A percentile compares a stretch with the other conserved stretches of the same genome.
Evolutionary conservation across 805 yeast species (phyloP).

Genomic region (Kuraishia borneana): DNA sequence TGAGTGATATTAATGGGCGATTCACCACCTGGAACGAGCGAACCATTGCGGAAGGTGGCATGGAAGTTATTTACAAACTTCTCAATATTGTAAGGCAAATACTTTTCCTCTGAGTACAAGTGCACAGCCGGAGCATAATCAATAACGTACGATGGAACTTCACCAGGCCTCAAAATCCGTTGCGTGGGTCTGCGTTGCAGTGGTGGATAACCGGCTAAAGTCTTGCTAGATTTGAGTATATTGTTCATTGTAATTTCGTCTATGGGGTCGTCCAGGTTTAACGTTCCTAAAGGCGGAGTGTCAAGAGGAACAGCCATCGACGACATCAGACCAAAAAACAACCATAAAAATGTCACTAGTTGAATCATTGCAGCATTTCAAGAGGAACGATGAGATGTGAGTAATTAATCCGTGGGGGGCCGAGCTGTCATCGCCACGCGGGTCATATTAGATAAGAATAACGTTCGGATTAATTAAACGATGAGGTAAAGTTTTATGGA

Average conservation of each 20-base stretch:
- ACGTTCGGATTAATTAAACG: no score
- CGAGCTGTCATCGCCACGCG: no score
- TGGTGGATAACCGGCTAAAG: conserved; percentile 23
- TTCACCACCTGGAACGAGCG: conserved; percentile 19
- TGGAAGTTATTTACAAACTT: conserved; percentile 60
- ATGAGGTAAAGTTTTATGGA: no score
- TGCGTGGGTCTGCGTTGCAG: conserved; percentile 23
- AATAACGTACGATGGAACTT: conserved; percentile 51
- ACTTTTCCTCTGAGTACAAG: conserved; percentile 79
- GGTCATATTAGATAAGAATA: no score
- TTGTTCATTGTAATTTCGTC: conserved; percentile 3
- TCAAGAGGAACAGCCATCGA: no score
- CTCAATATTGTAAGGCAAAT: conserved; percentile 72
- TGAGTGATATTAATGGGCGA: conserved; percentile 17
- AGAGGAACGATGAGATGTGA: no score
- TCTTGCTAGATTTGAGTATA: conserved; percentile 6
- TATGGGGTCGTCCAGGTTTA: neutral
- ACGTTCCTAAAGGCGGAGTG: no score
- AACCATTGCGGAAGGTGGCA: conserved; percentile 39
- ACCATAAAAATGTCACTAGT: neutral
- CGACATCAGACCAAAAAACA: neutral
- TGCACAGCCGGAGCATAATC: conserved; percentile 72
- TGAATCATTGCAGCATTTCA: no score
- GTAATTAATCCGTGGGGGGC: no score
- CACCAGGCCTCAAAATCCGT: conserved; percentile 34